A percentile compares a stretch with the other conserved stretches of the same genome.
Evolutionary conservation across 1,284 basidiomycete genomes (phyloP).

Genomic region (Irpex sp.): DNA sequence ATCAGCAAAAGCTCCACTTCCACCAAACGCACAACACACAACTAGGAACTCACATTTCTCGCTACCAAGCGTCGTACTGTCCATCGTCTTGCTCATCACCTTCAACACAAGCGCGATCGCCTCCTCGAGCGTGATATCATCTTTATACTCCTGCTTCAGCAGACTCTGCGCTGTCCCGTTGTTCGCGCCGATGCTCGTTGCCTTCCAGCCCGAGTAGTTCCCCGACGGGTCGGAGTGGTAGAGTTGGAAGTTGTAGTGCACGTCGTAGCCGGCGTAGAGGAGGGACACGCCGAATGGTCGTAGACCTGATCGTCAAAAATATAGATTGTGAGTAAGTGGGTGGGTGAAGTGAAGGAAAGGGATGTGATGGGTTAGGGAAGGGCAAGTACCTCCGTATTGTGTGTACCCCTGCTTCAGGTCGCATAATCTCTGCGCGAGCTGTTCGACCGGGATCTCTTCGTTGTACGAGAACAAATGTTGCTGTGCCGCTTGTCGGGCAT

Average conservation of each 20-base stretch:
- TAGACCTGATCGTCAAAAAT: too few relatives aligned
- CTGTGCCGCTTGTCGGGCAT: conserved; percentile 87
- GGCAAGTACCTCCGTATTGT: conserved; percentile 88
- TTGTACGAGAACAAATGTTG: conserved; percentile 87
- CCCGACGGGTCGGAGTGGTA: conserved; percentile 99
- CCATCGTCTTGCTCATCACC: conserved; percentile 99
- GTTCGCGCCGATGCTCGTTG: conserved; percentile 96
- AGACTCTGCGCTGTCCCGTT: conserved; percentile 92
- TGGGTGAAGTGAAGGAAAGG: neutral
- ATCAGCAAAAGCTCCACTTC: too few relatives aligned
- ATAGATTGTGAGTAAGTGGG: too few relatives aligned
- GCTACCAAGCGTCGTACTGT: conserved; percentile 92
- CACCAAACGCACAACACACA: too few relatives aligned
- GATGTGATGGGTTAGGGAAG: too few relatives aligned
- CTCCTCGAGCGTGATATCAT: conserved; percentile 85
- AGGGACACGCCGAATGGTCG: conserved; percentile 97
- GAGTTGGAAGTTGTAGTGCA: conserved; percentile 94
- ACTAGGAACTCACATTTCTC: conserved; percentile 75
- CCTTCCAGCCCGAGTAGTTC: conserved; percentile 99
- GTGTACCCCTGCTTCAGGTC: conserved; percentile 99
- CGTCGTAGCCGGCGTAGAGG: conserved; percentile 94
- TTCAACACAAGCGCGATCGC: conserved; percentile 89
- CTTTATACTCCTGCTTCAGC: conserved; percentile 98
- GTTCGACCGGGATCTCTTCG: conserved; percentile 96
- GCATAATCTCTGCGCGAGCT: conserved; percentile 90